phyloP scores from a whole-genome alignment of 192 early-diverging fungal genomes.

The Powellomyces hirtus region DNA sequence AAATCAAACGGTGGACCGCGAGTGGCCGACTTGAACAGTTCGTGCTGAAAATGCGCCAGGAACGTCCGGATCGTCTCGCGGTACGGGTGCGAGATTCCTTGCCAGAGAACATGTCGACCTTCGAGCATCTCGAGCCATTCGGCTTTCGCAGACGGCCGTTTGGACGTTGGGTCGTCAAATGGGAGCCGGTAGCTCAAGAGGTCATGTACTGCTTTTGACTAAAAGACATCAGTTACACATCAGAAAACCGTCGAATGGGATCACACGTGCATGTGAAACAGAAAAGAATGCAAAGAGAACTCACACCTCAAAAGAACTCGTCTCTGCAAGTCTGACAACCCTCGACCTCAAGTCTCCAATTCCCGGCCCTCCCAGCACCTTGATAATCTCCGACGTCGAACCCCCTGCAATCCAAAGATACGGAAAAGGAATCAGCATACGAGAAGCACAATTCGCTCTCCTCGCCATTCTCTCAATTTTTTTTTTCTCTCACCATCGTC shows the following conservation, averaged over 20 bases:
- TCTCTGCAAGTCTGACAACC: slow-evolving; percentile 63
- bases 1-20: slow-evolving; percentile 65
- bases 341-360: slow-evolving; percentile 74
- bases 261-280: too few species aligned
- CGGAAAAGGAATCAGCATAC: too few species aligned
- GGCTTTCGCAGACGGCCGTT: slow-evolving; percentile 47
- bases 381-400: slow-evolving; percentile 59
- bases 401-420: too few species aligned
- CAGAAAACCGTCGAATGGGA: too few species aligned
- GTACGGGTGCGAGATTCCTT: slow-evolving; percentile 40
- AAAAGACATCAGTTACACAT: too few species aligned
- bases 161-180: slow-evolving; percentile 37
- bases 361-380: slow-evolving; percentile 71
- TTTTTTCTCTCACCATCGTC: slow-evolving; percentile 76
- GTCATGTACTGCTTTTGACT: slow-evolving; percentile 64
- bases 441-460: not conserved
- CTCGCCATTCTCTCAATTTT: too few species aligned
- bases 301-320: slow-evolving; percentile 45
- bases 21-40: slow-evolving; percentile 12
- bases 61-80: slow-evolving; percentile 72
- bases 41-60: slow-evolving; percentile 63
- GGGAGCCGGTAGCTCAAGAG: slow-evolving; percentile 70
- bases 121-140: slow-evolving; percentile 76
- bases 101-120: slow-evolving; percentile 64
- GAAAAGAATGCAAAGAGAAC: not conserved